Evolutionary conservation across 1,284 basidiomycete species (phyloP).

Genomic region (Apiotrichum domesticum): DNA sequence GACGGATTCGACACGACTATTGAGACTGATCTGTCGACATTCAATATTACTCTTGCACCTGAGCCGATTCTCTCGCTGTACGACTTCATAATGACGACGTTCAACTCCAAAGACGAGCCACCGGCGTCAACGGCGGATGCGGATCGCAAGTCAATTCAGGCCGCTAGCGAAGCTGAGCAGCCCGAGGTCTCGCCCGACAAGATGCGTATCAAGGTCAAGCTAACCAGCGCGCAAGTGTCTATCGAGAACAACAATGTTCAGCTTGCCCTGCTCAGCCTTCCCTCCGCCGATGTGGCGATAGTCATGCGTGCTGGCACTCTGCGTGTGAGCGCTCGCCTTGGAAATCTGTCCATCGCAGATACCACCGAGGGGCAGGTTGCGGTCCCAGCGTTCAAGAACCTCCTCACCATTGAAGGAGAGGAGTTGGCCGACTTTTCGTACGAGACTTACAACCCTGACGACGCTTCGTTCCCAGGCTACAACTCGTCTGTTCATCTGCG

Average conservation of each 20-base stretch:
- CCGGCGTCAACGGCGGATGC: conserved; percentile 15
- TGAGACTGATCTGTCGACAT: conserved; percentile 83
- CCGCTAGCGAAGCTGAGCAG: background rate
- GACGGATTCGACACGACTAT: conserved; percentile 87
- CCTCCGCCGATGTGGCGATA: conserved; percentile 83
- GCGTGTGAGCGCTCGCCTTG: conserved; percentile 74
- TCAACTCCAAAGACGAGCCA: conserved; percentile 57
- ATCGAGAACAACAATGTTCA: conserved; percentile 68
- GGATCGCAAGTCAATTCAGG: background rate
- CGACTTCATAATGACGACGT: conserved; percentile 97
- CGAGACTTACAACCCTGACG: conserved; percentile 72
- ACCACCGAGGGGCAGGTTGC: conserved; percentile 61
- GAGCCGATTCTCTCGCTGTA: conserved; percentile 88
- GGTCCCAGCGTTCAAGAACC: conserved; percentile 65
- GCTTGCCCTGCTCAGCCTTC: conserved; percentile 82
- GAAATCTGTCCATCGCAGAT: conserved; percentile 78
- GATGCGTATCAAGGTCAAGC: conserved; percentile 75
- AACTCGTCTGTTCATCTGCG: conserved; percentile 80
- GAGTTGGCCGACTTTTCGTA: conserved; percentile 94
- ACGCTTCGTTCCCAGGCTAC: conserved; percentile 64
- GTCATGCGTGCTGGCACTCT: conserved; percentile 70
- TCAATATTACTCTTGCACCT: conserved; percentile 83
- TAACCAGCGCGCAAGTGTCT: conserved; percentile 86
- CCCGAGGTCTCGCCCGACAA: conserved; percentile 50
- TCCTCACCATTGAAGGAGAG: conserved; percentile 90